Evolutionary conservation across 2,329 filamentous ascomycete species (phyloP).

Genomic region (Phialemoniopsis sp.): DNA sequence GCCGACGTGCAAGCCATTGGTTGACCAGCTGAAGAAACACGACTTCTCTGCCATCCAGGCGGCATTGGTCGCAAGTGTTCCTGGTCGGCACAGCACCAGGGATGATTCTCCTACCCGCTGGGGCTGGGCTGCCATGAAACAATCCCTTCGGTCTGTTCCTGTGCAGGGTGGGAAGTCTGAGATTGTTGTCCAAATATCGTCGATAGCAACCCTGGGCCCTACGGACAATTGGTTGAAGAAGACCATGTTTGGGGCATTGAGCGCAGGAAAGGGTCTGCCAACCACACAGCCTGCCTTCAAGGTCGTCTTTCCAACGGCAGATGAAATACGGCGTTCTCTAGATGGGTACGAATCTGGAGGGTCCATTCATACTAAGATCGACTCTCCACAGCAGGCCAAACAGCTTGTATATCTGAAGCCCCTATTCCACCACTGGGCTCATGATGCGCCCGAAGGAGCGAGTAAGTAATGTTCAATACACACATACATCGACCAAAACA

Average conservation of each 20-base stretch:
- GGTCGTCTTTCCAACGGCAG: conserved; percentile 75
- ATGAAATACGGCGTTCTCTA: conserved; percentile 72
- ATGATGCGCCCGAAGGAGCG: conserved; percentile 41
- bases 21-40: conserved; percentile 52
- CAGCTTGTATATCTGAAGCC: conserved; percentile 71
- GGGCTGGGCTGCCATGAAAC: conserved; percentile 69
- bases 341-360: conserved; percentile 74
- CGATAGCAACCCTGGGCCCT: conserved; percentile 72
- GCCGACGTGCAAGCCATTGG: conserved; percentile 48
- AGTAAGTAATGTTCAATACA: conserved; percentile 14
- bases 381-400: conserved; percentile 65
- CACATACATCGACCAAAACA: not conserved
- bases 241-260: conserved; percentile 52
- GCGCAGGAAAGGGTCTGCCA: conserved; percentile 18
- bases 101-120: conserved; percentile 53
- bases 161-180: conserved; percentile 34
- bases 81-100: conserved; percentile 56
- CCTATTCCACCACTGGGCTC: conserved; percentile 72
- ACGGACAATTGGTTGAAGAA: conserved; percentile 69
- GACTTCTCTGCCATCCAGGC: conserved; percentile 69
- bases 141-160: conserved; percentile 52
- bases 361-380: conserved; percentile 79
- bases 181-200: conserved; percentile 67
- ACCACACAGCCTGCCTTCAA: conserved; percentile 48
- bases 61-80: conserved; percentile 74